These are phyloP conservation scores for Asterophora parasitica DNA, from an alignment of 768 basidiomycete species.

Conservation along the genomic window DNA sequence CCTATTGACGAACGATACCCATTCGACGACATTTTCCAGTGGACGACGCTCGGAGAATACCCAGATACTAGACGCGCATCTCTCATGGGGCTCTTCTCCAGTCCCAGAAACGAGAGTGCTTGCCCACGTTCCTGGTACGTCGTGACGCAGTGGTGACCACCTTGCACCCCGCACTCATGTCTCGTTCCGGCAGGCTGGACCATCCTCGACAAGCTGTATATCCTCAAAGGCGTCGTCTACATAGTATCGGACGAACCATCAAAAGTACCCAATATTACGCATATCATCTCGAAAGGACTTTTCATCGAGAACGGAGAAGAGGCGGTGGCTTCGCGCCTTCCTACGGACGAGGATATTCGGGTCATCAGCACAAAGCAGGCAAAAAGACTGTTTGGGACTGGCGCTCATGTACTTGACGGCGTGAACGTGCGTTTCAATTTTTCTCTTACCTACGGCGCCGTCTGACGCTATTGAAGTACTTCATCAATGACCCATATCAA, in stretches of 20 bases:
- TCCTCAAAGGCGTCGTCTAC: constrained; percentile 77
- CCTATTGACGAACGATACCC: constrained; percentile 7
- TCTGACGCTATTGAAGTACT: constrained; percentile 43
- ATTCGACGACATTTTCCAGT: constrained; percentile 7
- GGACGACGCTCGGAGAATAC: constrained; percentile 7
- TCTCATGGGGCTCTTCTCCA: constrained; percentile 32
- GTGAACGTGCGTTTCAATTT: constrained; percentile 45
- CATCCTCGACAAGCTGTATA: constrained; percentile 77
- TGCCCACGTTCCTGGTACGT: constrained; percentile 70
- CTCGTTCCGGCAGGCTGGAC: constrained; percentile 70
- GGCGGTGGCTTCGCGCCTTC: constrained; percentile 55
- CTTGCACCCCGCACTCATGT: not conserved
- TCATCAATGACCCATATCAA: constrained; percentile 82
- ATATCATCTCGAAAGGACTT: constrained; percentile 68
- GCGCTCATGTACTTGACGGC: constrained; percentile 75
- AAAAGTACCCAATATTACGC: constrained; percentile 56
- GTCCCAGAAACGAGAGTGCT: constrained; percentile 64
- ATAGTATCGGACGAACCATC: constrained; percentile 74
- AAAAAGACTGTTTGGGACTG: constrained; percentile 58
- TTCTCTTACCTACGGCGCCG: not conserved
- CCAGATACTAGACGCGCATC: constrained; percentile 20
- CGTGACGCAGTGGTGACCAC: not conserved
- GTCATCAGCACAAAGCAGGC: constrained; percentile 71
- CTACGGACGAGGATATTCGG: constrained; percentile 74
- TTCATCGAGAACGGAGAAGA: constrained; percentile 53